Evolutionary conservation across 768 basidiomycete species (phyloP).

Genomic region (Imleria badia): DNA sequence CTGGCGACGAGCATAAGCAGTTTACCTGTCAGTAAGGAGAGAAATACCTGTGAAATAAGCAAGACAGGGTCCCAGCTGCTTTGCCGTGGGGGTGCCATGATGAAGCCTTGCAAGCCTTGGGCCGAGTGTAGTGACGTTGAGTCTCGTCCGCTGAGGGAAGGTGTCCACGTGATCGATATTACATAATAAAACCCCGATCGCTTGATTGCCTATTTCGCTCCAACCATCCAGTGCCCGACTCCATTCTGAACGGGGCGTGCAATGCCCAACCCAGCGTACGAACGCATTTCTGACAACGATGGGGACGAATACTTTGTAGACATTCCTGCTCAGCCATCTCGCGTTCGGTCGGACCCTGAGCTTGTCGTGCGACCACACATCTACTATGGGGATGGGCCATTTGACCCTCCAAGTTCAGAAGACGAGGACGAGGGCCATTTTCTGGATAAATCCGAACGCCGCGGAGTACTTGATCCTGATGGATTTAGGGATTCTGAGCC

Average conservation of each 20-base stretch:
- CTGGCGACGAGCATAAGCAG: constrained; percentile 40
- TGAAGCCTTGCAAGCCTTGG: neutral
- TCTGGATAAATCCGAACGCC: constrained; percentile 43
- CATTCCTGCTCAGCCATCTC: constrained; percentile 1
- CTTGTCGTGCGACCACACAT: constrained; percentile 29
- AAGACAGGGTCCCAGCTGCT: constrained; percentile 88
- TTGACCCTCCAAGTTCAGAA: constrained; percentile 78
- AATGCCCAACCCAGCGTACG: constrained; percentile 32
- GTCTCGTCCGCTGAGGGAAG: neutral
- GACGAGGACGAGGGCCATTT: constrained; percentile 56
- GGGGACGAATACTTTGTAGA: constrained; percentile 21
- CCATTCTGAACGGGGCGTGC: constrained; percentile 4
- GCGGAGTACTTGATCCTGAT: neutral
- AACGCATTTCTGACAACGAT: constrained; percentile 30
- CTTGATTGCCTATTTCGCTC: constrained; percentile 10
- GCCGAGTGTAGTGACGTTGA: neutral
- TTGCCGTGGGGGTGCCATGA: constrained; percentile 40
- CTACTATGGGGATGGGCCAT: constrained; percentile 77
- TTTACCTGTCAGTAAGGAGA: neutral
- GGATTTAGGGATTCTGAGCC: constrained; percentile 25
- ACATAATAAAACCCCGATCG: constrained; percentile 13
- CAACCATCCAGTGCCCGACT: neutral
- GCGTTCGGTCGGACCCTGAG: constrained; percentile 3
- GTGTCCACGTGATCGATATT: constrained; percentile 13
- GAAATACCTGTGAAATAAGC: constrained; percentile 76